These are phyloP conservation scores for Chlamydomonas incerta DNA, from an alignment of 139 green algal genomes.

Conservation along the genomic window DNA sequence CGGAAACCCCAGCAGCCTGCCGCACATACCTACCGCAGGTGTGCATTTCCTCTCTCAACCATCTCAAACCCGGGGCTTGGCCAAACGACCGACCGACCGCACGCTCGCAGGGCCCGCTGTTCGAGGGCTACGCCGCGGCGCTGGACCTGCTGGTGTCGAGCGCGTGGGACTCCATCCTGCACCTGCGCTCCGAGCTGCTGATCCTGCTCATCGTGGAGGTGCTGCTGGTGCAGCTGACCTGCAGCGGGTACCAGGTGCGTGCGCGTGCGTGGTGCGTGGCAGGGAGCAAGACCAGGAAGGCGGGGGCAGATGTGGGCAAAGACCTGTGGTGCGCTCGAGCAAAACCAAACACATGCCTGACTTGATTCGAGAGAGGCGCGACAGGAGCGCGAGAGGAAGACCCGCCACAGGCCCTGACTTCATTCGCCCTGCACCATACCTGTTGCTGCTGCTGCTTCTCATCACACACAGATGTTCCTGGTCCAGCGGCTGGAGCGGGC, in stretches of 20 bases:
- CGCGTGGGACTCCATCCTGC: not conserved
- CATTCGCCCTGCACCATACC: not conserved
- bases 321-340: not conserved
- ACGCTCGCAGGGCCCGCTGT: not conserved
- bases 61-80: no score
- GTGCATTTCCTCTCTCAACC: no score
- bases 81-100: no score
- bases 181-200: conserved; percentile 3
- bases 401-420: no score
- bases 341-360: not conserved
- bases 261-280: no score
- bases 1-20: no score
- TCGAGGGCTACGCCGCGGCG: not conserved
- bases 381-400: no score
- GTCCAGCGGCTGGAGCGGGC: conserved; percentile 27
- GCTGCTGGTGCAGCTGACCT: not conserved
- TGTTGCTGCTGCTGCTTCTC: not conserved
- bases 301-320: no score
- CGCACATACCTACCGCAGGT: no score
- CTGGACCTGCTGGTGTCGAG: conserved; percentile 17
- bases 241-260: not conserved
- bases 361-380: no score
- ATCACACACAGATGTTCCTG: not conserved
- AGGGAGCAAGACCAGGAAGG: no score
- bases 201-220: conserved; percentile 32